These are phyloP conservation scores for Pseudocercospora musae DNA, from an alignment of 2,329 filamentous ascomycete genomes.

Conservation along the genomic window DNA sequence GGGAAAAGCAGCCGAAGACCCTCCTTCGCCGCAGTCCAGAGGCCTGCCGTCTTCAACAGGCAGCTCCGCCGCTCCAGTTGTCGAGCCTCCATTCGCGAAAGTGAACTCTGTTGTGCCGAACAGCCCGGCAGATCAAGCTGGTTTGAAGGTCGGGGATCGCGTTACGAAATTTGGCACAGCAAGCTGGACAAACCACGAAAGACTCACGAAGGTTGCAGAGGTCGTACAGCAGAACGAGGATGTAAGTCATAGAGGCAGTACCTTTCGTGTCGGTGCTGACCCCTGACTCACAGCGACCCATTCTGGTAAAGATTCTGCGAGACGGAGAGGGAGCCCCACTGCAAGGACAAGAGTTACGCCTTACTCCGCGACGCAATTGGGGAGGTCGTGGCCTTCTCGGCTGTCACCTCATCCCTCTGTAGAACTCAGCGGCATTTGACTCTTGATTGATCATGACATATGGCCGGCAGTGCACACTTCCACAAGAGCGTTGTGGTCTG, in stretches of 20 bases:
- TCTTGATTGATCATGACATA: neutral
- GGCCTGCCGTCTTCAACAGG: constrained; percentile 12
- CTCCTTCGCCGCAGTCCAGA: constrained; percentile 14
- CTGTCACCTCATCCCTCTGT: constrained; percentile 83
- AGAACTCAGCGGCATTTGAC: constrained; percentile 30
- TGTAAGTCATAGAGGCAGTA: constrained; percentile 56
- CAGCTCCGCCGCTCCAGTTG: constrained; percentile 26
- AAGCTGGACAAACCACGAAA: constrained; percentile 80
- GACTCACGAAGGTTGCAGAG: constrained; percentile 80
- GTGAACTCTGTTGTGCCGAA: constrained; percentile 76
- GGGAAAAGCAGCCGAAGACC: constrained; percentile 24
- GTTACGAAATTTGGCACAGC: constrained; percentile 83
- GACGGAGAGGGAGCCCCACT: constrained; percentile 59
- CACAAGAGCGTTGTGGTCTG: neutral
- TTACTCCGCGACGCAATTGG: constrained; percentile 79
- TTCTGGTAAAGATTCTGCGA: constrained; percentile 67
- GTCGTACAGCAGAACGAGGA: constrained; percentile 86
- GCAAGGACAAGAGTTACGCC: constrained; percentile 60
- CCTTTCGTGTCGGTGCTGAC: constrained; percentile 10
- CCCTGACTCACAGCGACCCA: constrained; percentile 54
- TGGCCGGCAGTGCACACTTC: neutral
- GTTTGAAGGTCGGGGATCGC: constrained; percentile 74
- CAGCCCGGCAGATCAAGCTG: constrained; percentile 80
- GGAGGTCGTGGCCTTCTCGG: constrained; percentile 85
- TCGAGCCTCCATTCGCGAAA: constrained; percentile 73